Conservation (phyloP, 2,329 filamentous ascomycete species). For the Neodidymelliopsis sp. region DNA sequence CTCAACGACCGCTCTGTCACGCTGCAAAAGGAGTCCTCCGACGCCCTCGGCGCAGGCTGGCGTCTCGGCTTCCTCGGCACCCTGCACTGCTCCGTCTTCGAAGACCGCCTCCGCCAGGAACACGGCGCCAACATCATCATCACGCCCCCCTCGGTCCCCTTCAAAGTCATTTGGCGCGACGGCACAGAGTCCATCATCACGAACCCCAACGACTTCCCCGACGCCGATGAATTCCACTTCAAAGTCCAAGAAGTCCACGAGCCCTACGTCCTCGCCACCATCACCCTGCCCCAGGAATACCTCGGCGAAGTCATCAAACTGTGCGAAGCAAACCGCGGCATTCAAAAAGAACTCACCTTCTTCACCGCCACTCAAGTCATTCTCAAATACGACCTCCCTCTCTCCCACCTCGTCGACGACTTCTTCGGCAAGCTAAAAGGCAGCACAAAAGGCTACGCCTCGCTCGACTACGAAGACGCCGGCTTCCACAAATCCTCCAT, state of each 20-base stretch:
- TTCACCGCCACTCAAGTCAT: constrained; percentile 94
- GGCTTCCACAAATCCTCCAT: constrained; percentile 83
- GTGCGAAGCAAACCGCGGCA: constrained; percentile 87
- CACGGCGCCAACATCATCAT: constrained; percentile 96
- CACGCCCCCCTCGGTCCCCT: constrained; percentile 93
- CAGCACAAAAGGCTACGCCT: constrained; percentile 92
- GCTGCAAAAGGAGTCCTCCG: constrained; percentile 90
- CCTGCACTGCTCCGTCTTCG: constrained; percentile 97
- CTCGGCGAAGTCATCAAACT: constrained; percentile 93
- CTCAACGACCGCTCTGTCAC: constrained; percentile 96
- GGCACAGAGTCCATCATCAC: constrained; percentile 81
- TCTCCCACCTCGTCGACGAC: constrained; percentile 92
- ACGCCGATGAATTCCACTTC: constrained; percentile 64
- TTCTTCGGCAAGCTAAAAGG: constrained; percentile 97
- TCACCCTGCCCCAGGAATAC: constrained; percentile 93
- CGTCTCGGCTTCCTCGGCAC: constrained; percentile 95
- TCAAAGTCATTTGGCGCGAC: constrained; percentile 80
- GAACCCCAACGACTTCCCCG: constrained; percentile 89
- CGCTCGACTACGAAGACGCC: constrained; percentile 94
- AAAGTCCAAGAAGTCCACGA: constrained; percentile 71
- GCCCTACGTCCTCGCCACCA: constrained; percentile 80
- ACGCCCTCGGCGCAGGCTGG: constrained; percentile 93
- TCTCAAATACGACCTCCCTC: constrained; percentile 86
- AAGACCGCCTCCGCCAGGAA: constrained; percentile 92
- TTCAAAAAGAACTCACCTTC: constrained; percentile 87